phyloP scores from a whole-genome alignment of 768 basidiomycete species.

The Coprinellus micaceus region DNA sequence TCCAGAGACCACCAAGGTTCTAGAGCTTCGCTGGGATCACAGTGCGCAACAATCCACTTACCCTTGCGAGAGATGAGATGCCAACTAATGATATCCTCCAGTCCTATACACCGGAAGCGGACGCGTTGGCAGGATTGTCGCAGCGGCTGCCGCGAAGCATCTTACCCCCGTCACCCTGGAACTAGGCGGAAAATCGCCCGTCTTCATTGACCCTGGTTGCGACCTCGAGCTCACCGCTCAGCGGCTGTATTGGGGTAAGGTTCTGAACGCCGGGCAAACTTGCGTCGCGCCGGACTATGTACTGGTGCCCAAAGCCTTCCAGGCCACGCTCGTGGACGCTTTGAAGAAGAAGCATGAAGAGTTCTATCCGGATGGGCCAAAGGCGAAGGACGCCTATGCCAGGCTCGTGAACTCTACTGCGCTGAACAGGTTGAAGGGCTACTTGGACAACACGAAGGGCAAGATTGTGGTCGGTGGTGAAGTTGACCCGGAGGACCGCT shows the following conservation, averaged over 20 bases:
- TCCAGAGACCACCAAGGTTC: constrained; percentile 58
- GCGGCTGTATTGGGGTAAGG: constrained; percentile 82
- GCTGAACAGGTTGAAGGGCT: constrained; percentile 46
- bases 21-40: constrained; percentile 66
- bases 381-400: constrained; percentile 40
- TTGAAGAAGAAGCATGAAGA: constrained; percentile 44
- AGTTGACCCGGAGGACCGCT: constrained; percentile 51
- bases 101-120: constrained; percentile 66
- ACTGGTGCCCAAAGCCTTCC: constrained; percentile 43
- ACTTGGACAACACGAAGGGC: constrained; percentile 68
- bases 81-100: neutral
- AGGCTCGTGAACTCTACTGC: constrained; percentile 55
- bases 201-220: constrained; percentile 64
- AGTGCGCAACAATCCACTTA: constrained; percentile 26
- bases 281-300: constrained; percentile 65
- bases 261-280: constrained; percentile 72
- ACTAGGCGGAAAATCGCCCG: constrained; percentile 63
- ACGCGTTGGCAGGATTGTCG: constrained; percentile 63
- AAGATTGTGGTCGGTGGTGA: constrained; percentile 62
- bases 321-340: constrained; percentile 42
- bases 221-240: constrained; percentile 64
- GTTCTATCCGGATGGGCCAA: constrained; percentile 54
- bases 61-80: neutral
- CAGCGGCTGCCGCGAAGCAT: constrained; percentile 71
- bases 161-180: constrained; percentile 63